Percentiles rank a stretch among this genome's conserved stretches.
Conservation (phyloP, 2,329 filamentous ascomycete genomes). For the Didymella exigua region DNA sequence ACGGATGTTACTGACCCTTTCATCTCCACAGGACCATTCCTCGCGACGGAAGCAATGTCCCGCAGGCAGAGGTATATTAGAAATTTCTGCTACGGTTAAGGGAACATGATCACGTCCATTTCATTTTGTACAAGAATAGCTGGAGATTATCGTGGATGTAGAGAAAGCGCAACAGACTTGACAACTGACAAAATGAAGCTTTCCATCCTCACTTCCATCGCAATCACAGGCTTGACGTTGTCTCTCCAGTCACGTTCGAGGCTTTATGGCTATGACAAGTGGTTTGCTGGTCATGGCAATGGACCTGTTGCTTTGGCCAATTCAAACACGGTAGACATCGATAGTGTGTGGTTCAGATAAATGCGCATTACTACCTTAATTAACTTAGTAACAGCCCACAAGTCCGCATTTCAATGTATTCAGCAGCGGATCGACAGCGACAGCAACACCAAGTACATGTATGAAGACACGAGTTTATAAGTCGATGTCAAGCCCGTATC, state of each 20-base stretch:
- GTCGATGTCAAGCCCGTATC: background rate
- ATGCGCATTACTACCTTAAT: background rate
- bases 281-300: constrained; percentile 3
- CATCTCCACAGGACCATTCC: background rate
- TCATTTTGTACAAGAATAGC: background rate
- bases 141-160: background rate
- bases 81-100: background rate
- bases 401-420: background rate
- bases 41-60: background rate
- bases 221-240: background rate
- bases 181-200: background rate
- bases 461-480: background rate
- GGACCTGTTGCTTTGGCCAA: background rate
- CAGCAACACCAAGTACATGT: constrained; percentile 1
- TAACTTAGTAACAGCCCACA: background rate
- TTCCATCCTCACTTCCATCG: background rate
- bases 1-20: background rate
- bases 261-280: constrained; percentile 1
- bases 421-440: constrained; percentile 1
- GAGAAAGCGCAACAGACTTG: background rate
- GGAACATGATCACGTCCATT: background rate
- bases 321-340: background rate
- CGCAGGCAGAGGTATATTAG: background rate
- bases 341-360: background rate
- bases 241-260: background rate